Base-by-base conservation (phyloP, 306 rosid species). In the Sphenostylis stenocarpa region DNA sequence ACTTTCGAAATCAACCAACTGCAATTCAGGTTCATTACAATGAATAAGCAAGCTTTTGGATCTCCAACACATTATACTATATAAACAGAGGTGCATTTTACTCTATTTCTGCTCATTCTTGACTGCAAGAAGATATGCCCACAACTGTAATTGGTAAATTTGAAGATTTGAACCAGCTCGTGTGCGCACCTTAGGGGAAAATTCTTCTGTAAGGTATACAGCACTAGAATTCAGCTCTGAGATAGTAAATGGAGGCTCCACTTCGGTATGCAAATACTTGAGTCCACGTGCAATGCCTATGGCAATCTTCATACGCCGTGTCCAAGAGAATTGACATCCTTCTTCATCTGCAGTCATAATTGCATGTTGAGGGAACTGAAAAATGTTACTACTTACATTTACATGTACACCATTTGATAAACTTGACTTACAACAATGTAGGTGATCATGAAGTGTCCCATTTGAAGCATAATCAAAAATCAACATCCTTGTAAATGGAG, bases 1-100 rank as follows among this genome's bases (percentile, higher is more conserved):
- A 85, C 98, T 87, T 85, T 96, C 99, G 81, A 96, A 96, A 81
- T 96, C 98, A 82, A 96, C 94, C 78, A 96, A 80, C 99, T 96
- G 89, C 87, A 86, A 56, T 63, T 58, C 24, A 71, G 62, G 48
- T 58, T 71, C 26, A 38, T 12, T 14, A 43, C 56, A 53, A 53
- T 67, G 67, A 77, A 72, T 52, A 19, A 73, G 72, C 58, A 72
- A 75, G 45, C 43, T 21, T 67, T 79, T 53, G 45, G 72, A 61
- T 31, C 28, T 83, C 52, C 56, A 85, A 58, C 64, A 48, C 23
- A 48, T 52, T 38, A 52, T 12, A 70, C 28, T 17, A 29, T 26
- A 38, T 74, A 49, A 28, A 56, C 10, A 45, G 8, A 45, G 65
- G 49, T 47, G 41, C n/a, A 7, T 0, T 14, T 63, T 76, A 64